Base-by-base conservation (phyloP, 495 filamentous ascomycete genomes). In the Bacidia rubella region DNA sequence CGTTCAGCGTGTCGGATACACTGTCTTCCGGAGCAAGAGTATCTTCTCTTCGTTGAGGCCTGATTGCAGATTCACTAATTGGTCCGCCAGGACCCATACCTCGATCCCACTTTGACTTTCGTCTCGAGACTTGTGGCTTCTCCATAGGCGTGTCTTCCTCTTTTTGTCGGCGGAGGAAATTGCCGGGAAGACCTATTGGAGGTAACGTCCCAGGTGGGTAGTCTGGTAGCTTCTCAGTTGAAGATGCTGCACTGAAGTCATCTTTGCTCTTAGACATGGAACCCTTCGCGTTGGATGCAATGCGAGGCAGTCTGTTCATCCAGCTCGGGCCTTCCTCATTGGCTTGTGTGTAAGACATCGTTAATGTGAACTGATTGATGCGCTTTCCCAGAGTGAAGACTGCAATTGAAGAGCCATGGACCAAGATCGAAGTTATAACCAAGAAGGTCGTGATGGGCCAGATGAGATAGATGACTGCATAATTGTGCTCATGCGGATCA, bases 331-430 rank as follows among this genome's bases (percentile, higher is more conserved):
- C 87, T 4, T 96, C 90, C 59, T 95, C 90, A 50, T 82, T 83
- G 51, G 83, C 89, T 58, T 78, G 73, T 0, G 93, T 97, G 69
- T 95, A 97, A 0, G 93, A 97, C 74, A 97, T 83, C 11, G 92
- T 95, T 47, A 99, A 76, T 11, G 86, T 87, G 55, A 99, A 73
- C 2, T 93, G 97, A 67, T 99, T 97, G 74, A 99, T 97, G 45
- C 84, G 92, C 65, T 97, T 99, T 46, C 93, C 93, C 7, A 99
- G 78, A 0, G 93, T 97, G 62, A 99, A 99, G 11, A 99, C 93
- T 9, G 93, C 93, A 63, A 99, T 87, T 0, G 93, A 99, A 24
- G 90, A 96, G 7, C 93, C 93, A 63, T 99, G 93, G 3, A 99
- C 88, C 48, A 96, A 63, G 55, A 99, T 99, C 4, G 93, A 97